These are phyloP conservation scores for Aplosporella prunicola DNA, from an alignment of 2,329 filamentous ascomycete species.

Conservation along the genomic window DNA sequence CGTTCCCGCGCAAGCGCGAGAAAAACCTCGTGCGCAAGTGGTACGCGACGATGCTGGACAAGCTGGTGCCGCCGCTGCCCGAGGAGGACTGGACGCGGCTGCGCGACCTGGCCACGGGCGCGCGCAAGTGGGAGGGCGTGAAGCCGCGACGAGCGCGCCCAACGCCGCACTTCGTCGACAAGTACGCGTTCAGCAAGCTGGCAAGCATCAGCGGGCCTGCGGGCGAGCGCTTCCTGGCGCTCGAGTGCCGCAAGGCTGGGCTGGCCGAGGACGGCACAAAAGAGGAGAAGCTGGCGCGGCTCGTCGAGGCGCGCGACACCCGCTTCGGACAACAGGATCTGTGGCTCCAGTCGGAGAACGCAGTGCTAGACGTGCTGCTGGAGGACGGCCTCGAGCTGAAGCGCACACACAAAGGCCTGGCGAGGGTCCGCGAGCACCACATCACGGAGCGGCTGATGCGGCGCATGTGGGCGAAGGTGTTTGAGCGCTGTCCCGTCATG, in stretches of 20 bases:
- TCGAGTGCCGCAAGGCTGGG: neutral
- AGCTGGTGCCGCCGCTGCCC: slow-evolving; percentile 37
- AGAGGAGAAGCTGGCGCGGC: slow-evolving; percentile 2
- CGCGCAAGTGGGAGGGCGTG: slow-evolving; percentile 19
- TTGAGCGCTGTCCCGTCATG: slow-evolving; percentile 31
- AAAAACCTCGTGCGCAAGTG: slow-evolving; percentile 35
- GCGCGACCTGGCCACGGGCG: slow-evolving; percentile 29
- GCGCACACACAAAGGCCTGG: slow-evolving; percentile 5
- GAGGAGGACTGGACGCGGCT: slow-evolving; percentile 35
- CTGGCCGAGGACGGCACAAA: slow-evolving; percentile 4
- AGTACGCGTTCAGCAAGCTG: slow-evolving; percentile 7
- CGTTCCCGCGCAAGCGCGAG: slow-evolving; percentile 36
- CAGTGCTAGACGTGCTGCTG: neutral
- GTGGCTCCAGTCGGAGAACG: neutral
- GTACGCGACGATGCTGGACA: slow-evolving; percentile 35
- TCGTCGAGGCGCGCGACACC: neutral
- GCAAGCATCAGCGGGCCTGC: slow-evolving; percentile 1
- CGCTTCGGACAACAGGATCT: neutral
- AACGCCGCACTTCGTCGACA: neutral
- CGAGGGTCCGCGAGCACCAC: slow-evolving; percentile 19
- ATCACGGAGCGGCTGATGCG: slow-evolving; percentile 38
- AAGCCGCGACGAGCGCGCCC: slow-evolving; percentile 15
- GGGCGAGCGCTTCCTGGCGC: slow-evolving; percentile 5
- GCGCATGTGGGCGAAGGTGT: slow-evolving; percentile 35
- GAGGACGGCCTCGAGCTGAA: slow-evolving; percentile 2